Conservation (phyloP, 345 rosid species). For the Noccaea bulbosa region DNA sequence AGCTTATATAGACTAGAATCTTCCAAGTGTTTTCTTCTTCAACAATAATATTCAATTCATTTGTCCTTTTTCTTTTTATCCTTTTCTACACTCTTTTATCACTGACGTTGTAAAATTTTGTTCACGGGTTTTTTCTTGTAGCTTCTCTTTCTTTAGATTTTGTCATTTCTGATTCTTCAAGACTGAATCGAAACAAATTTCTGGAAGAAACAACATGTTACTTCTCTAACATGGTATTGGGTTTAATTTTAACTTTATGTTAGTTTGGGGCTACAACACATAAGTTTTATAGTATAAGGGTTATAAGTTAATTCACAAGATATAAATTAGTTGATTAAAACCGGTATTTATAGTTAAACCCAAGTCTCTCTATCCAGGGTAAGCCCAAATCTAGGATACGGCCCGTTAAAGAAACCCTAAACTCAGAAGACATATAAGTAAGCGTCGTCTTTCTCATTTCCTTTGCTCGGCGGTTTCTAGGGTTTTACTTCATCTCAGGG, state of each 20-base stretch:
- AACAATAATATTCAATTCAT: slow-evolving; percentile 33
- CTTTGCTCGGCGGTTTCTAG: slow-evolving; percentile 3
- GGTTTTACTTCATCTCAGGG: slow-evolving; percentile 14
- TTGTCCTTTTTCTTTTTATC: slow-evolving; percentile 5
- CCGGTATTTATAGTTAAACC: neutral
- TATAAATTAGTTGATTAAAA: neutral
- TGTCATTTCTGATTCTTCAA: neutral
- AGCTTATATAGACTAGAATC: slow-evolving; percentile 61
- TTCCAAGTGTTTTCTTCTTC: neutral
- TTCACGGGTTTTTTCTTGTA: neutral
- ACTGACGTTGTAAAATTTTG: slow-evolving; percentile 31
- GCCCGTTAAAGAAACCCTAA: slow-evolving; percentile 31
- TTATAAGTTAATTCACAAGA: neutral
- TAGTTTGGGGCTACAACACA: neutral
- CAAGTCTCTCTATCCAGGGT: neutral
- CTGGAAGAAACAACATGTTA: neutral
- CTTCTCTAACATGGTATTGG: neutral
- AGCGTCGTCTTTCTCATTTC: slow-evolving; percentile 3
- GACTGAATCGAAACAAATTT: neutral
- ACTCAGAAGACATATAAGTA: neutral
- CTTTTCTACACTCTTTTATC: neutral
- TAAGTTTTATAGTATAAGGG: neutral
- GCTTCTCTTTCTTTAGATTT: slow-evolving; percentile 15
- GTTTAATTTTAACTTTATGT: neutral
- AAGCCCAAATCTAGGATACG: slow-evolving; percentile 5